These are phyloP conservation scores for Cerrena zonata DNA, from an alignment of 1,284 basidiomycete species.

Conservation along the genomic window DNA sequence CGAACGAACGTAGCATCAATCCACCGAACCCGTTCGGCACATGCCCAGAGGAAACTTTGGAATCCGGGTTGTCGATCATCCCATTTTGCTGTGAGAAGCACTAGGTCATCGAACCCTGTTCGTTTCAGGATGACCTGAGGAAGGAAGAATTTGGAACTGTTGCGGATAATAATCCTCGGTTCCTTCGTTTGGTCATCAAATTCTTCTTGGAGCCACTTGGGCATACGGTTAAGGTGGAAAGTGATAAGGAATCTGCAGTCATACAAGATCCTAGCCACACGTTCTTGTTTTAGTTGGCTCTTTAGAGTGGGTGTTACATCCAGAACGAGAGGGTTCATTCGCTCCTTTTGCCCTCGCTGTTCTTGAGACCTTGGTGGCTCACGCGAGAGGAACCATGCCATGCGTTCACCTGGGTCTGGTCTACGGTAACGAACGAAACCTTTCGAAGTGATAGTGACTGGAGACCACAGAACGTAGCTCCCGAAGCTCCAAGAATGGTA, in stretches of 20 bases:
- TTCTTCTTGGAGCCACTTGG: not conserved
- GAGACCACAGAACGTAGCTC: slow-evolving; percentile 3
- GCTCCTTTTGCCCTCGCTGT: not conserved
- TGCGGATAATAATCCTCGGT: not conserved
- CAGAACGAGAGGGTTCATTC: not conserved
- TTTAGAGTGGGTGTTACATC: not conserved
- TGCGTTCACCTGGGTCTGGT: not conserved
- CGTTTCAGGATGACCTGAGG: not conserved
- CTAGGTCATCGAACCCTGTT: not conserved
- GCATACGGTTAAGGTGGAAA: not conserved
- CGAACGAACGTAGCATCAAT: not conserved
- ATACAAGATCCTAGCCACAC: not conserved
- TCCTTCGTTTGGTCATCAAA: not conserved
- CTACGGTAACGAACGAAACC: not conserved
- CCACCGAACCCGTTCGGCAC: too few species aligned
- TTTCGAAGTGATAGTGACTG: not conserved
- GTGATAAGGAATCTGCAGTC: not conserved
- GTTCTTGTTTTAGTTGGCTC: not conserved
- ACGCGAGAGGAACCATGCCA: slow-evolving; percentile 3
- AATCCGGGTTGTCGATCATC: too few species aligned
- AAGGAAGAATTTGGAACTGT: not conserved
- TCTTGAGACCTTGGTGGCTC: not conserved
- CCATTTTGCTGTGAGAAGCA: not conserved
- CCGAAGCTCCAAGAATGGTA: not conserved
- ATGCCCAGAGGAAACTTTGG: too few species aligned